Conservation (phyloP, 208 protist species). For the Leishmania major region DNA sequence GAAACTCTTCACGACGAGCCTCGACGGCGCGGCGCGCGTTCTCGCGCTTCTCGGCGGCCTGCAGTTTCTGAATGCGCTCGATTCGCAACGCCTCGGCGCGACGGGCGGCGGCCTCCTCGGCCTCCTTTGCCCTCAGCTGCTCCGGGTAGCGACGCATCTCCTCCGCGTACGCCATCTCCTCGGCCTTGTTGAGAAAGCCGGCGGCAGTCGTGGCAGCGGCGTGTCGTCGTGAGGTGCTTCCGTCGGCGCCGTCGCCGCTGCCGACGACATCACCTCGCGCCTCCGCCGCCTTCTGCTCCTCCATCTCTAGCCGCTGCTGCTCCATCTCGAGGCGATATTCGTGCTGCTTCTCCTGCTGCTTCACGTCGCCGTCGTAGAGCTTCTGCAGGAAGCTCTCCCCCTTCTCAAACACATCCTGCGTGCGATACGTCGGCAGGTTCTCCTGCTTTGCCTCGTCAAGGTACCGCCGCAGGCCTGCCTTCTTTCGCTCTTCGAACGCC, state of each 20-base stretch:
- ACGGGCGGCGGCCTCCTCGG: slow-evolving; percentile 36
- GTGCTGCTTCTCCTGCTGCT: slow-evolving; percentile 16
- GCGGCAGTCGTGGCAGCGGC: slow-evolving; percentile 43
- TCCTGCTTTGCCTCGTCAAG: slow-evolving; percentile 14
- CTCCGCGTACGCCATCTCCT: slow-evolving; percentile 60
- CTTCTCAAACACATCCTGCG: slow-evolving; percentile 78
- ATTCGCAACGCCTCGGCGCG: slow-evolving; percentile 45
- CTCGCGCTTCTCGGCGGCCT: slow-evolving; percentile 72
- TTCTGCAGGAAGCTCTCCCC: slow-evolving; percentile 51
- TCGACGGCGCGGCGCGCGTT: slow-evolving; percentile 45
- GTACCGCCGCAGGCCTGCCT: slow-evolving; percentile 37
- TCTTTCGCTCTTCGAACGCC: slow-evolving; percentile 57
- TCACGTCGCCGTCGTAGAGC: slow-evolving; percentile 41
- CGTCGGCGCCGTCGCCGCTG: background rate
- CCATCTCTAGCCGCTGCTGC: slow-evolving; percentile 7
- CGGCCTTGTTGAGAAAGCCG: slow-evolving; percentile 66
- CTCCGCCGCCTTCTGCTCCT: slow-evolving; percentile 16
- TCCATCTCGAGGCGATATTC: slow-evolving; percentile 17
- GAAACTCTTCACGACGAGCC: slow-evolving; percentile 40
- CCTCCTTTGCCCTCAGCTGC: slow-evolving; percentile 44
- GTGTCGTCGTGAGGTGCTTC: slow-evolving; percentile 4
- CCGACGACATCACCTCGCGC: background rate
- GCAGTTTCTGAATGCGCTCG: slow-evolving; percentile 55
- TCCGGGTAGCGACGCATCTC: slow-evolving; percentile 70
- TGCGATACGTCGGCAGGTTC: slow-evolving; percentile 52